Evolutionary conservation across 140 eudicot species (phyloP).

Genomic region (Flaveria floridana): DNA sequence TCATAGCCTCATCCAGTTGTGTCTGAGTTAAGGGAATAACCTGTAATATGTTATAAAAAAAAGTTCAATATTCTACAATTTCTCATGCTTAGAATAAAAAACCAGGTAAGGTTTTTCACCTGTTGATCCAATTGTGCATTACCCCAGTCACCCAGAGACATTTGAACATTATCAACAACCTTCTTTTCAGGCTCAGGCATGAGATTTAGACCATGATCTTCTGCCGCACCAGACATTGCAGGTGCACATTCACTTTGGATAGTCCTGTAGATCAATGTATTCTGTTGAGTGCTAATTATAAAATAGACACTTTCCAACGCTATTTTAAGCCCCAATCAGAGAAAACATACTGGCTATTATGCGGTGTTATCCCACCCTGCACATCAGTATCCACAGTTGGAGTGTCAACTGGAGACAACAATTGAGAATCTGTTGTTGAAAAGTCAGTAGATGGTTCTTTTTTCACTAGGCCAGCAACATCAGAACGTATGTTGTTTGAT

Average conservation of each 20-base stretch:
- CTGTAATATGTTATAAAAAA: conserved; percentile 29
- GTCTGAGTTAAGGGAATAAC: conserved; percentile 91
- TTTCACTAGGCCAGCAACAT: conserved; percentile 35
- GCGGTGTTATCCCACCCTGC: conserved; percentile 40
- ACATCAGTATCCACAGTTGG: conserved; percentile 50
- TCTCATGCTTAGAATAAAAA: not conserved
- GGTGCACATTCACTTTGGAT: conserved; percentile 45
- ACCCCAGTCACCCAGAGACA: conserved; percentile 56
- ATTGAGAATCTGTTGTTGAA: conserved; percentile 46
- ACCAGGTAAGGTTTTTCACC: conserved; percentile 32
- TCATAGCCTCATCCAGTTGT: conserved; percentile 94
- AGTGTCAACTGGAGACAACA: conserved; percentile 70
- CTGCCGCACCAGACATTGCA: conserved; percentile 40
- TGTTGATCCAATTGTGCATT: conserved; percentile 47
- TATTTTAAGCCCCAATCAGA: not conserved
- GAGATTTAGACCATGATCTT: conserved; percentile 32
- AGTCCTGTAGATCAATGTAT: conserved; percentile 43
- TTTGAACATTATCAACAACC: conserved; percentile 39
- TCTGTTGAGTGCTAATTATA: not conserved
- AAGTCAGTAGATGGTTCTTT: conserved; percentile 47
- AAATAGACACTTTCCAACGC: not conserved
- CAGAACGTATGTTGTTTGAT: conserved; percentile 38
- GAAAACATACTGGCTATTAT: conserved; percentile 47
- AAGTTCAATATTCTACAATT: conserved; percentile 10
- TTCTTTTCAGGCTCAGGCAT: conserved; percentile 53